Evolutionary conservation across 768 basidiomycete genomes (phyloP), one percentile per base, ranked within the genome.

Genomic region (Boletus insuetus): DNA sequence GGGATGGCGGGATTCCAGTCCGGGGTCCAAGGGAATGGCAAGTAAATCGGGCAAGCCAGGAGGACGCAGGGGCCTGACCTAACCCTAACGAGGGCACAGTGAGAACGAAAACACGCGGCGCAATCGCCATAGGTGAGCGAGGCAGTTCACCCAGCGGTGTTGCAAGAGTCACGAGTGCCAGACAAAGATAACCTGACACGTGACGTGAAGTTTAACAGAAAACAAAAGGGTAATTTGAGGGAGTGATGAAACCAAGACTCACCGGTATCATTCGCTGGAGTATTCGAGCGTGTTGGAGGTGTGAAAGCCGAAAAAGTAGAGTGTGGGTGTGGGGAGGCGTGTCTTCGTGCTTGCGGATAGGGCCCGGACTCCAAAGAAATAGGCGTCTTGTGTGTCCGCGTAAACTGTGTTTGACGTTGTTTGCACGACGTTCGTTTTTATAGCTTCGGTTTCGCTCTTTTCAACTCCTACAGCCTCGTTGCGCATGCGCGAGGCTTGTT

Each of bases 191-290:
- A 34, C 9, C 19, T n/a, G 34, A 41, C n/a, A 7, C 32, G 16
- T 46, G 14, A 34, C 34, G 34, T 34, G 34, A 26, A 5, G 6
- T 26, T 22, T 32, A 32, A 32, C 9, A 3, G 7, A 19, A 51
- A 53, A 32, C 34, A 17, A 24, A 41, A 9, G 17, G 11, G 16
- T 7, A 12, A 19, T 43, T 1, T 16, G 35, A 35, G 22, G 42
- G 6, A 0, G n/a, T 16, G 46, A 43, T 37, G 31, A 55, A 47
- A 42, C 3, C 1, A 17, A 19, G 34, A 63, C 68, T 69, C 55
- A 71, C 68, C 65, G 2, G 46, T 22, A 34, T 69, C 68, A 16
- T 68, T 69, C 26, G 53, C 55, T 29, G 68, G 67, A 9, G 68
- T 69, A 12, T 59, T 58, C 8, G 64, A 52, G 19, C 69, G 63